phyloP scores from a whole-genome alignment of 306 rosid species.

The Pachyrhizus erosus region DNA sequence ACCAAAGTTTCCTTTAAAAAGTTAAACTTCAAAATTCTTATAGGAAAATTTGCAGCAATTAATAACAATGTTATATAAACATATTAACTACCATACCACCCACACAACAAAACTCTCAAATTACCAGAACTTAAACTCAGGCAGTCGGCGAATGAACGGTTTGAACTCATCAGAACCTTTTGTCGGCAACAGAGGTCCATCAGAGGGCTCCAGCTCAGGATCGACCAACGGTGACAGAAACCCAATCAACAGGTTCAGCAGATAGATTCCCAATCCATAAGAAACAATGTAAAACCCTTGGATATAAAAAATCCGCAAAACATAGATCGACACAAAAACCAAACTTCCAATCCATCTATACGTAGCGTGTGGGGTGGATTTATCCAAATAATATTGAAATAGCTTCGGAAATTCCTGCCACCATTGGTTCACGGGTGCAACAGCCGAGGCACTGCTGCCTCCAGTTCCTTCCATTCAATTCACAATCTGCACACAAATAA shows the following conservation, averaged over 20 bases:
- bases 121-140: slow-evolving; percentile 96
- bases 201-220: slow-evolving; percentile 73
- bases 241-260: slow-evolving; percentile 86
- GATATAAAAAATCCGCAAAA: slow-evolving; percentile 61
- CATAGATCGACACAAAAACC: slow-evolving; percentile 53
- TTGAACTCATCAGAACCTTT: slow-evolving; percentile 93
- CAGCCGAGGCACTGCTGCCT: slow-evolving; percentile 55
- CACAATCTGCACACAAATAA: slow-evolving; percentile 53
- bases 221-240: slow-evolving; percentile 87
- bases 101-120: too few species aligned
- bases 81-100: too few species aligned
- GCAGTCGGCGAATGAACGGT: slow-evolving; percentile 92
- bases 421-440: slow-evolving; percentile 63
- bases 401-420: slow-evolving; percentile 60
- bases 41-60: too few species aligned
- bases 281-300: slow-evolving; percentile 85
- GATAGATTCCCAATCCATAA: slow-evolving; percentile 85
- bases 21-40: too few species aligned
- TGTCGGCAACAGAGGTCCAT: slow-evolving; percentile 69
- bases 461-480: slow-evolving; percentile 59
- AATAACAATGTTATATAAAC: too few species aligned
- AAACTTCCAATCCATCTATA: slow-evolving; percentile 74
- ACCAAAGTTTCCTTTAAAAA: too few species aligned
- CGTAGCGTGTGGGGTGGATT: slow-evolving; percentile 65
- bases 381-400: slow-evolving; percentile 74